Evolutionary conservation across 139 green algal species (phyloP), one percentile per base, ranked within the genome.

Genomic region (Zygnema circumcarinatum): DNA sequence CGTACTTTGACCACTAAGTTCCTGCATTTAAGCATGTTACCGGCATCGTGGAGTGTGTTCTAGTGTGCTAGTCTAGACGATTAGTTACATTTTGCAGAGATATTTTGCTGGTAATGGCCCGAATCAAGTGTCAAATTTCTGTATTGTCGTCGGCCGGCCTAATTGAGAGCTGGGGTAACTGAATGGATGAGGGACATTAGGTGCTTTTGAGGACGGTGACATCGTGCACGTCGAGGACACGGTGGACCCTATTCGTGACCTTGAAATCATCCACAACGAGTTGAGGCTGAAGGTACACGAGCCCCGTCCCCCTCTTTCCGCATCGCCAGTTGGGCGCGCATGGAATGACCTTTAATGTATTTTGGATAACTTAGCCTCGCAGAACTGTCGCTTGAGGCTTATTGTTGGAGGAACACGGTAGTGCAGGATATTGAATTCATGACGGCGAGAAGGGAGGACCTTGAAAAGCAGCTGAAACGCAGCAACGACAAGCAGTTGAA

Each of bases 221-320:
- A 94, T 98, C 38, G 91, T 95, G 40, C 95, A 98, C 79, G 95
- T 98, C 36, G 96, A 98, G 90, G 97, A 99, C 89, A 90, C 96
- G 1, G 92, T 99, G 22, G 96, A 99, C 89, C 97, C 97, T 0
- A 95, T 99, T 53, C 94, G 94, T 1, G 97, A 99, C 85, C 92
- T 99, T 62, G 96, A 99, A 1, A 99, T 98, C 94, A 98, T 99
- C 88, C 93, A 96, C 83, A 88, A 81, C 0, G 97, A 98, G 92
- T 92, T 98, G 52, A 89, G 96, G 7, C 39, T 91, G 1, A 91
- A 91, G 84, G 84, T 89, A 35, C 7, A 53, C 54, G n/a, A n/a
- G n/a, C 25, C 54, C 54, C 54, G 54, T 29, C 54, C 54, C 25
- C 16, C 22, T 21, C 72, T 21, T 79, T 35, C 38, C 72, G 25